Conservation (phyloP, 139 green algal genomes). For the Pseudopediastrum boryanum region DNA sequence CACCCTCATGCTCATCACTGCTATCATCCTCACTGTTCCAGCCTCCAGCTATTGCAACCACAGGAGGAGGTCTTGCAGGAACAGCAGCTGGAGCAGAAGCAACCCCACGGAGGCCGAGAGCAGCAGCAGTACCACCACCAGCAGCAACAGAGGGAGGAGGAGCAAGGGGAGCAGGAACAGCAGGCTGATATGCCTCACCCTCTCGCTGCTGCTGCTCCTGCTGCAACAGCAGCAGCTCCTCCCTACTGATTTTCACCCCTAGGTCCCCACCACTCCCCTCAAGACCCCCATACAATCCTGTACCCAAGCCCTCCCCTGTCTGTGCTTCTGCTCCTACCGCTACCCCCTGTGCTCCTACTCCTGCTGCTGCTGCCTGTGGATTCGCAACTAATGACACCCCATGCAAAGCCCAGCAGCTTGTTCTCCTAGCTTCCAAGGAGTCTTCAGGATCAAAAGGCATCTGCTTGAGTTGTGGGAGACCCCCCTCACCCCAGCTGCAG, state of each 20-base stretch:
- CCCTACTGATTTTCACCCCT: slow-evolving; percentile 6
- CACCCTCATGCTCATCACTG: not conserved
- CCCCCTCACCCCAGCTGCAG: too few species aligned
- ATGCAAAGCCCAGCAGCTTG: too few species aligned
- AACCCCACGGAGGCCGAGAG: not conserved
- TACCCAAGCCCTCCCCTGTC: not conserved
- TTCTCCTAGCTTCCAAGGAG: too few species aligned
- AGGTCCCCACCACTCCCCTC: not conserved
- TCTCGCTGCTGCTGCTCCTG: slow-evolving; percentile 16
- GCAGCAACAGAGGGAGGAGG: not conserved
- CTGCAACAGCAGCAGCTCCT: slow-evolving; percentile 6
- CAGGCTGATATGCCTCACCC: not conserved
- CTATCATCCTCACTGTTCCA: not conserved
- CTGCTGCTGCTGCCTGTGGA: too few species aligned
- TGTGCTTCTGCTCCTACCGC: not conserved
- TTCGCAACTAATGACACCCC: too few species aligned
- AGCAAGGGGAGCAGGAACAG: not conserved
- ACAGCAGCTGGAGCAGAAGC: not conserved
- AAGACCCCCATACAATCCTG: not conserved
- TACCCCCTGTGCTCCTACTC: not conserved
- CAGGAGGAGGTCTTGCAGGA: slow-evolving; percentile 2
- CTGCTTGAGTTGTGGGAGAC: too few species aligned
- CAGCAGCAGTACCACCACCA: slow-evolving; percentile 1
- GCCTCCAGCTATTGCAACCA: not conserved
- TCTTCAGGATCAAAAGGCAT: too few species aligned